Base-by-base conservation (phyloP, 192 early-diverging fungal genomes). In the Umbelopsis ramanniana region DNA sequence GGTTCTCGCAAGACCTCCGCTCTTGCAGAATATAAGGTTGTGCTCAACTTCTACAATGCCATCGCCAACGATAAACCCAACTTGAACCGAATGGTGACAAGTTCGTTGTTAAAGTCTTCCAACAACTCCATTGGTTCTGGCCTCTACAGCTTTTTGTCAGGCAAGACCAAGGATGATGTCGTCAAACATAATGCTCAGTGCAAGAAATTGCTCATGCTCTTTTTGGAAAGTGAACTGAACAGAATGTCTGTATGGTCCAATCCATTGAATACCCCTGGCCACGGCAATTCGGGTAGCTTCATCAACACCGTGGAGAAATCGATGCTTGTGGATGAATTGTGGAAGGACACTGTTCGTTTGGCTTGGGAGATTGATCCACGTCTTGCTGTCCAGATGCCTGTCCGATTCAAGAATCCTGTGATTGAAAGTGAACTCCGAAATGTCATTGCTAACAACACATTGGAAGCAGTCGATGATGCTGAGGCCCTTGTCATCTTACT, bases 141-240 rank as follows among this genome's bases (percentile, higher is more conserved):
- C 17, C 48, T 73, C 14, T 74, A 74, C 43, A 74, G 74, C 66
- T 71, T 79, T n/a, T 67, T 77, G 52, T 55, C 67, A 66, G 81
- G 86, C 23, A 81, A 87, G 57, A 85, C 81, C 10, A 81, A 82
- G 67, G 85, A 86, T 66, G 85, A 85, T 72, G 84, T 87, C 40
- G 54, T 89, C 35, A 82, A 79, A 14, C 73, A 83, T 55, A 79
- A 85, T 43, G 71, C 79, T 7, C 75, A 82, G 43, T 72, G 80
- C 52, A 83, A 84, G 46, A 88, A 91, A 24, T 73, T 98, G 24
- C 75, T 99, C 33, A 75, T 95, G 43, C 72, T 99, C 46, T 85
- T 99, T 46, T 74, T 96, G 26, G 97, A 97, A 76, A 93, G 91
- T 71, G 98, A 99, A 76, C 77, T 98, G 55, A 84, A 86, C 52